Evolutionary conservation across 1,284 basidiomycete species (phyloP).

Genomic region (Vanrija sp.): DNA sequence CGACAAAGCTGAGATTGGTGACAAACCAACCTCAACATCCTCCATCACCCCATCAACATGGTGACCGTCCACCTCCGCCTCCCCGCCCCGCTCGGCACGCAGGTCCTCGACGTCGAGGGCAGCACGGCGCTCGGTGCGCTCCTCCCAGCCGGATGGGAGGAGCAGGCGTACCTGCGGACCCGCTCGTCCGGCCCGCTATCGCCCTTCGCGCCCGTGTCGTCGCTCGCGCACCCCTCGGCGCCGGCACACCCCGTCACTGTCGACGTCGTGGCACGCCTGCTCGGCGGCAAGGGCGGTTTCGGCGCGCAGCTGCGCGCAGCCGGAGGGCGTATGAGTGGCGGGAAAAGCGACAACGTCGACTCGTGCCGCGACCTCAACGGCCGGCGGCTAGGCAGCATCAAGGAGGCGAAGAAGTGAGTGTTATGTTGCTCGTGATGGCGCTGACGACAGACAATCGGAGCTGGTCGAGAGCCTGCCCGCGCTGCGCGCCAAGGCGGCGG

Average conservation of each 20-base stretch:
- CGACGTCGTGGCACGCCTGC: conserved; percentile 54
- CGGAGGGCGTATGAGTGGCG: conserved; percentile 93
- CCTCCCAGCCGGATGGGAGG: conserved; percentile 11
- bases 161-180: conserved; percentile 36
- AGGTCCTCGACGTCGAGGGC: conserved; percentile 21
- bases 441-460: conserved; percentile 66
- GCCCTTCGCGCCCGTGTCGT: conserved; percentile 13
- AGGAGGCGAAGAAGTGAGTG: conserved; percentile 84
- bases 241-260: conserved; percentile 32
- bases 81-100: conserved; percentile 31
- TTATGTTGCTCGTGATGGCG: background rate
- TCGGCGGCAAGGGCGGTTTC: conserved; percentile 96
- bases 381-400: conserved; percentile 83
- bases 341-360: conserved; percentile 93
- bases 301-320: conserved; percentile 93
- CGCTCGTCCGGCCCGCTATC: conserved; percentile 23
- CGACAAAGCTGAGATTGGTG: background rate
- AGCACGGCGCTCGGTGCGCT: conserved; percentile 18
- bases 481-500: conserved; percentile 71
- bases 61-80: conserved; percentile 35
- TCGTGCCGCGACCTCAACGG: conserved; percentile 91
- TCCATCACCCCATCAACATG: conserved; percentile 10
- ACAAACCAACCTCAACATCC: background rate
- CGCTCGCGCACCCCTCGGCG: conserved; percentile 13
- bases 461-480: conserved; percentile 82